These are phyloP conservation scores for Penicillium cinerascens DNA, from an alignment of 495 filamentous ascomycete species.

Conservation along the genomic window DNA sequence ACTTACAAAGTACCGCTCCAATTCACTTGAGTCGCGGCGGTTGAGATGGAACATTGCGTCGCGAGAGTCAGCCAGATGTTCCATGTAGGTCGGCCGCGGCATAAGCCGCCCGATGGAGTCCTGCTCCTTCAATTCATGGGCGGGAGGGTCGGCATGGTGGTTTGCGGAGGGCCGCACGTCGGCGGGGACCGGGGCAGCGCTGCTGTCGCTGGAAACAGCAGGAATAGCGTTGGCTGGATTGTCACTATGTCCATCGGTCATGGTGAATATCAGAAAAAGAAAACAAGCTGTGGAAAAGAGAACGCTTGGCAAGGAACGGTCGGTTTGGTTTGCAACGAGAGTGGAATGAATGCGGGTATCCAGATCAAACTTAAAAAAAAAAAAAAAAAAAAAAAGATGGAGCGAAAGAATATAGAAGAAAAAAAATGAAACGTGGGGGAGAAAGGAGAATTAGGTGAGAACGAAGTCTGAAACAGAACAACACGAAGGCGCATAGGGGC, in stretches of 20 bases:
- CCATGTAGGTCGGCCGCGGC: conserved; percentile 38
- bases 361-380: not conserved
- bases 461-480: not conserved
- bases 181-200: conserved; percentile 28
- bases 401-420: not conserved
- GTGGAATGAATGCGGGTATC: not conserved
- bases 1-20: conserved; percentile 48
- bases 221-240: conserved; percentile 16
- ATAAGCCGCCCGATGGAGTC: conserved; percentile 26
- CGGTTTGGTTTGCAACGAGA: not conserved
- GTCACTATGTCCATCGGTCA: conserved; percentile 20
- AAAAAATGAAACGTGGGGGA: conserved; percentile 2
- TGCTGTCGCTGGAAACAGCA: conserved; percentile 9
- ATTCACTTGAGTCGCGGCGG: conserved; percentile 32
- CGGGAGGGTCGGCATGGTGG: conserved; percentile 12
- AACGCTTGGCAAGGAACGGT: not conserved
- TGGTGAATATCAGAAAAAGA: conserved; percentile 6
- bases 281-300: not conserved
- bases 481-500: not conserved
- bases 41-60: conserved; percentile 37
- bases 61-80: conserved; percentile 34
- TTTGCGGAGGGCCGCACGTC: conserved; percentile 18
- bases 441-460: not conserved
- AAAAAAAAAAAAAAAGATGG: not conserved
- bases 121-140: conserved; percentile 22